phyloP scores from a whole-genome alignment of 2,329 filamentous ascomycete species.

The Fonsecaea erecta region DNA sequence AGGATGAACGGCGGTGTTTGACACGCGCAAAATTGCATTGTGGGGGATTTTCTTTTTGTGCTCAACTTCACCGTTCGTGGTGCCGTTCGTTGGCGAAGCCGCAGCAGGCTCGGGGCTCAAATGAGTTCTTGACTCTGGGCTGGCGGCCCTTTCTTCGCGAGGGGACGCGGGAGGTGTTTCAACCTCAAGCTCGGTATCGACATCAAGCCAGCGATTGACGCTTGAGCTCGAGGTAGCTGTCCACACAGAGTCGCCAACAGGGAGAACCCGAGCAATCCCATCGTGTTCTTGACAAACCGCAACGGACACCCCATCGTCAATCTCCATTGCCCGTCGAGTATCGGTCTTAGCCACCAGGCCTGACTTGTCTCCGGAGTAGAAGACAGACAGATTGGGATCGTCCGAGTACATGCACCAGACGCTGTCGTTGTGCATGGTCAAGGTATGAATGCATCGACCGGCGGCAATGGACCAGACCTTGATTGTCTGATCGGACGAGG shows the following conservation, averaged over 20 bases:
- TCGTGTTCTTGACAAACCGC: slow-evolving; percentile 93
- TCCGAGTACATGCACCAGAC: slow-evolving; percentile 95
- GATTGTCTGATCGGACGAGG: slow-evolving; percentile 93
- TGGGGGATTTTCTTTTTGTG: slow-evolving; percentile 69
- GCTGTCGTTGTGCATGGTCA: slow-evolving; percentile 98
- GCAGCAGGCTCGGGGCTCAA: slow-evolving; percentile 31
- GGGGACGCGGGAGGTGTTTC: slow-evolving; percentile 59
- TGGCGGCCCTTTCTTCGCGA: slow-evolving; percentile 58
- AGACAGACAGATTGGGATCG: slow-evolving; percentile 80
- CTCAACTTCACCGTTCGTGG: slow-evolving; percentile 31
- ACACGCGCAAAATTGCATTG: slow-evolving; percentile 78
- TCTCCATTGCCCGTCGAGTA: slow-evolving; percentile 72
- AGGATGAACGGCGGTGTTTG: slow-evolving; percentile 80
- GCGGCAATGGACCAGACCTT: slow-evolving; percentile 98
- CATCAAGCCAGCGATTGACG: slow-evolving; percentile 87
- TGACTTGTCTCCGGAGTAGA: slow-evolving; percentile 92
- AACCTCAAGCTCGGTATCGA: slow-evolving; percentile 76
- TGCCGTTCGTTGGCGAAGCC: slow-evolving; percentile 43
- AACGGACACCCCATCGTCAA: slow-evolving; percentile 87
- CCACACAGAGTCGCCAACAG: slow-evolving; percentile 79
- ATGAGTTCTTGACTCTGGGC: slow-evolving; percentile 32
- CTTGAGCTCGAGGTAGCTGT: slow-evolving; percentile 87
- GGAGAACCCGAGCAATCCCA: slow-evolving; percentile 63
- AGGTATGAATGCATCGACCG: slow-evolving; percentile 93
- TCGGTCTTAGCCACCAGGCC: slow-evolving; percentile 97